These are phyloP conservation scores for Melanogaster broomeanus DNA, from an alignment of 768 basidiomycete species.

Conservation along the genomic window DNA sequence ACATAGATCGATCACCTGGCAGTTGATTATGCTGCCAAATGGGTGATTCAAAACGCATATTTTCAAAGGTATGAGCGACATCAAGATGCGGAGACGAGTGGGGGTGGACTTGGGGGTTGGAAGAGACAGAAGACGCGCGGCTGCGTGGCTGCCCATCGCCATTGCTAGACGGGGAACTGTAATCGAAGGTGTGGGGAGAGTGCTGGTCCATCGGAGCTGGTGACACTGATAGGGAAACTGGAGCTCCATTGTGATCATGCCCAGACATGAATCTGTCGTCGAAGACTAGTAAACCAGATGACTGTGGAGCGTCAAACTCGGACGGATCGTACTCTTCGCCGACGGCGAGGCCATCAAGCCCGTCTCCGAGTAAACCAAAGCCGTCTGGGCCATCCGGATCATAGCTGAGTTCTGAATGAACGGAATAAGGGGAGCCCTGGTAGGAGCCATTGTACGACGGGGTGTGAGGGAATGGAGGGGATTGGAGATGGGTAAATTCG, in stretches of 20 bases:
- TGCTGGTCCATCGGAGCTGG: conserved; percentile 37
- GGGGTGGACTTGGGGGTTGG: conserved; percentile 45
- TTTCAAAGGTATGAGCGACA: conserved; percentile 58
- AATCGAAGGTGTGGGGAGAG: conserved; percentile 53
- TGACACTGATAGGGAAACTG: conserved; percentile 42
- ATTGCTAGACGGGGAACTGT: conserved; percentile 65
- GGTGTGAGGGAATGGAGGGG: conserved; percentile 47
- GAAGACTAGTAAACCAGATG: conserved; percentile 57
- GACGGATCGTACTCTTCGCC: conserved; percentile 67
- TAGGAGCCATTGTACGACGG: conserved; percentile 67
- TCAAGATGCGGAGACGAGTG: conserved; percentile 57
- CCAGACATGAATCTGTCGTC: conserved; percentile 47
- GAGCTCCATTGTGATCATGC: conserved; percentile 29
- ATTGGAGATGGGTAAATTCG: conserved; percentile 38
- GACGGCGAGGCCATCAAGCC: conserved; percentile 36
- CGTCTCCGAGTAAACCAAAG: conserved; percentile 52
- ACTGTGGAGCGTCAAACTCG: conserved; percentile 66
- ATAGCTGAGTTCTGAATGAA: conserved; percentile 64
- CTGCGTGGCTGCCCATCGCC: conserved; percentile 52
- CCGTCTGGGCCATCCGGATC: conserved; percentile 48
- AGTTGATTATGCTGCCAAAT: conserved; percentile 54
- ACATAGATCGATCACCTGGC: conserved; percentile 38
- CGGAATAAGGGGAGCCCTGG: conserved; percentile 71
- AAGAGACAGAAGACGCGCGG: conserved; percentile 70
- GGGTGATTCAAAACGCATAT: conserved; percentile 66